A percentile compares a stretch with the other conserved stretches of the same genome.
Evolutionary conservation across 192 early-diverging fungal species (phyloP).

Genomic region (Podochytrium sp.): DNA sequence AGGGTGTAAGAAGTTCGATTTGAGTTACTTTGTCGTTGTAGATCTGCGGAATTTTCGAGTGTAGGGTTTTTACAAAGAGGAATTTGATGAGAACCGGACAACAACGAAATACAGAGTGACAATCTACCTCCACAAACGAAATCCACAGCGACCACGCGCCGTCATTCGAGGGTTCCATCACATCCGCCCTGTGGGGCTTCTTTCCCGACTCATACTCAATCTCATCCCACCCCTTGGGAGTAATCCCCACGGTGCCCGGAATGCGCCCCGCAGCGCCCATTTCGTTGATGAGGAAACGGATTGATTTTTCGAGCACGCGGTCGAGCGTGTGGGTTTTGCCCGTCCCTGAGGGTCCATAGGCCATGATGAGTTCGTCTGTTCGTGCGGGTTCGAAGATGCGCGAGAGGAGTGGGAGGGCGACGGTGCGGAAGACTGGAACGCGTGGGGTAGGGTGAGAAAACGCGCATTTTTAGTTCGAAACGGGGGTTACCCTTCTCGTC

Average conservation of each 20-base stretch:
- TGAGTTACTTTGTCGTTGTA: slow-evolving; percentile 3
- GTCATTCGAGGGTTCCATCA: too few species aligned
- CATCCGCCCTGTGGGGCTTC: too few species aligned
- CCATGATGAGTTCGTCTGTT: slow-evolving; percentile 27
- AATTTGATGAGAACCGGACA: too few species aligned
- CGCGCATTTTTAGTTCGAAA: not conserved
- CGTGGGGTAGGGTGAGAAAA: not conserved
- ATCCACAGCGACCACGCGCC: slow-evolving; percentile 16
- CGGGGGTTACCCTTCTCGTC: slow-evolving; percentile 8
- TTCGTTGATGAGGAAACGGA: slow-evolving; percentile 5
- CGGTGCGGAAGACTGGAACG: slow-evolving; percentile 13
- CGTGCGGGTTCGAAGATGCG: not conserved
- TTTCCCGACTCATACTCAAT: too few species aligned
- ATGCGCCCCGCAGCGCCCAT: too few species aligned
- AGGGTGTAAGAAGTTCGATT: not conserved
- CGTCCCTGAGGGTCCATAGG: slow-evolving; percentile 30
- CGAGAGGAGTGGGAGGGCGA: slow-evolving; percentile 22
- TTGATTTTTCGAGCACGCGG: slow-evolving; percentile 7
- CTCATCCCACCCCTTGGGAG: not conserved
- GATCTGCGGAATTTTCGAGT: not conserved
- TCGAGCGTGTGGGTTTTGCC: slow-evolving; percentile 31
- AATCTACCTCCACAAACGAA: slow-evolving; percentile 23
- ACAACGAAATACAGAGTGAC: not conserved
- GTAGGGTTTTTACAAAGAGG: too few species aligned
- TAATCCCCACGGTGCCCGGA: too few species aligned